phyloP scores from a whole-genome alignment of 768 basidiomycete species.

The Tricholoma sp. region DNA sequence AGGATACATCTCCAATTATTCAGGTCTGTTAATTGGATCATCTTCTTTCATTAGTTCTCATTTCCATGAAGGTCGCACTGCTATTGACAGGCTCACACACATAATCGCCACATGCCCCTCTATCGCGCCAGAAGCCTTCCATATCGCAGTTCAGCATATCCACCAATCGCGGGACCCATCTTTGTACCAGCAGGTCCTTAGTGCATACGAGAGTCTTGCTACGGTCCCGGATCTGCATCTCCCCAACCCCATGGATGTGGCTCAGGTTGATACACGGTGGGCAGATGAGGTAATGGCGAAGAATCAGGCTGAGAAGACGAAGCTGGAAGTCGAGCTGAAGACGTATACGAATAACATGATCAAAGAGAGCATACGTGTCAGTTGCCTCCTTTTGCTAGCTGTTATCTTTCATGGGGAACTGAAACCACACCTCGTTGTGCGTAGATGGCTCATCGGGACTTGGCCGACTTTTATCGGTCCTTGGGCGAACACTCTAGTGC shows the following conservation, averaged over 20 bases:
- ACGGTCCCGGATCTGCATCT: conserved; percentile 23
- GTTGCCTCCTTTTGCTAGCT: not conserved
- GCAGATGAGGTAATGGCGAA: conserved; percentile 59
- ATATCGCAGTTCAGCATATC: conserved; percentile 60
- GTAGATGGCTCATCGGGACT: conserved; percentile 91
- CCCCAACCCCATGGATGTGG: conserved; percentile 43
- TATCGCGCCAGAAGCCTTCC: conserved; percentile 69
- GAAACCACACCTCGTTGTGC: not conserved
- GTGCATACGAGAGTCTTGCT: conserved; percentile 49
- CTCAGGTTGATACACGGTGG: conserved; percentile 65
- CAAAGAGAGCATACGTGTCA: conserved; percentile 93
- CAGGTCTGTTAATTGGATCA: conserved; percentile 38
- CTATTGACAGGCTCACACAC: conserved; percentile 68
- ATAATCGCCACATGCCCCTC: conserved; percentile 61
- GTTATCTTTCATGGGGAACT: conserved; percentile 22
- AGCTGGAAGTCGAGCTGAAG: conserved; percentile 91
- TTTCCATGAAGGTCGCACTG: conserved; percentile 55
- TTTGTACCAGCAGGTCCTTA: conserved; percentile 45
- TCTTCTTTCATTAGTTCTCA: not conserved
- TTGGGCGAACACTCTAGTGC: conserved; percentile 68
- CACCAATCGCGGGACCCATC: conserved; percentile 64
- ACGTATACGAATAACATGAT: conserved; percentile 95
- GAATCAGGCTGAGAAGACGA: conserved; percentile 71
- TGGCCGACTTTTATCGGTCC: conserved; percentile 73
- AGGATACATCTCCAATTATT: conserved; percentile 68